Evolutionary conservation across 139 green algal genomes (phyloP), one percentile per base, ranked within the genome.

Genomic region (Coelastrella sp.): DNA sequence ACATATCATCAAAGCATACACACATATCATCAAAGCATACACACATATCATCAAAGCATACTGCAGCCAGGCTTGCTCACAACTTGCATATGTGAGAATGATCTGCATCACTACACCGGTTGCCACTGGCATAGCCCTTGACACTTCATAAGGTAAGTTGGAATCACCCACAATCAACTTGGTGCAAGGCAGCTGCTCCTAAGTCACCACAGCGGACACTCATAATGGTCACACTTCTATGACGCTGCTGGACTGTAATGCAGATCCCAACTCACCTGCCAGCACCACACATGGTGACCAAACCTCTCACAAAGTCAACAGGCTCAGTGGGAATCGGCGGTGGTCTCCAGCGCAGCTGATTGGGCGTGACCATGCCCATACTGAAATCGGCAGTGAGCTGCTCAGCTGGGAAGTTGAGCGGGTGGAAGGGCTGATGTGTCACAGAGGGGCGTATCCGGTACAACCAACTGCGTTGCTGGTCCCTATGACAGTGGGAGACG

Each of bases 391-490:
- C 51, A 32, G 92, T 89, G 72, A 95, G 86, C 13, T 84, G 87
- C 40, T 94, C 90, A 11, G 89, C 82, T 30, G 94, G 91, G 81
- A 95, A 96, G 81, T 92, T 72, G 37, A 94, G 74, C 5, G 92
- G 93, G 79, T 94, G 88, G 66, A 90, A 91, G 43, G 89, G 87
- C 88, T 96, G 88, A 79, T 98, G 94, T 8, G 92, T 97, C 23
- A 98, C 96, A 2, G 93, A 98, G 6, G 96, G 96, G 2, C 90
- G 90, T 60, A 97, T 96, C 83, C 96, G 91, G 87, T 99, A 99
- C 25, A 99, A 85, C 96, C 96, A 99, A n/a, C 85, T 92, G 35
- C 95, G 92, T 34, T 87, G 79, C 81, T 96, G 94, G 0, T 93
- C 68, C 37, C 90, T 94, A 83, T 57, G 45, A 9, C 11, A 57